These are phyloP conservation scores for Gomphus sp. DNA, from an alignment of 1,284 basidiomycete species.

Conservation along the genomic window DNA sequence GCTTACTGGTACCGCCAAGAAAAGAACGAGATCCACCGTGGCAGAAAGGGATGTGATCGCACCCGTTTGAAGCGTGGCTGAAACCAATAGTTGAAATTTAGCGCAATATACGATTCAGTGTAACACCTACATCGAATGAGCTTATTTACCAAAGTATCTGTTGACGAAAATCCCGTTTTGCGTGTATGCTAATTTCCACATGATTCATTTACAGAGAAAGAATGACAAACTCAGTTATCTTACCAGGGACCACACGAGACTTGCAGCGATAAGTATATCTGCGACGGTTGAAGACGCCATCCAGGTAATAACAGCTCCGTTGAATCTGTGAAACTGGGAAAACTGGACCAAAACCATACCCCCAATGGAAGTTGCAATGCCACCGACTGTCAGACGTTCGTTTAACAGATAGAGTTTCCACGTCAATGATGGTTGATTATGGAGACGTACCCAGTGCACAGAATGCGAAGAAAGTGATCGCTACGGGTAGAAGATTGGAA, in stretches of 20 bases:
- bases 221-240: constrained; percentile 8
- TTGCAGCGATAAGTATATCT: constrained; percentile 28
- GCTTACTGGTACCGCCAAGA: constrained; percentile 18
- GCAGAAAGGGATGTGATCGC: constrained; percentile 25
- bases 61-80: constrained; percentile 32
- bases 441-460: background rate
- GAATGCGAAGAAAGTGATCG: background rate
- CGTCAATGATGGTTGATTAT: background rate
- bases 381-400: constrained; percentile 21
- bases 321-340: constrained; percentile 22
- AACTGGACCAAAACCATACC: constrained; percentile 25
- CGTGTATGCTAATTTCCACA: constrained; percentile 23
- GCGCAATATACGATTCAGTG: too few species aligned
- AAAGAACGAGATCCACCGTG: constrained; percentile 25
- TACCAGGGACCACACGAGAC: constrained; percentile 27
- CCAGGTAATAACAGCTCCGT: constrained; percentile 24
- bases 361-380: constrained; percentile 24
- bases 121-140: constrained; percentile 30
- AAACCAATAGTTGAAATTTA: constrained; percentile 14
- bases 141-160: constrained; percentile 27
- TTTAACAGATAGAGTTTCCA: constrained; percentile 13
- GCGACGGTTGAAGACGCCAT: constrained; percentile 19
- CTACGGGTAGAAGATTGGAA: constrained; percentile 20
- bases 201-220: background rate
- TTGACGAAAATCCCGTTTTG: constrained; percentile 27